Evolutionary conservation across 208 protist species (phyloP).

Genomic region (Acanthamoeba lugdunensis): DNA sequence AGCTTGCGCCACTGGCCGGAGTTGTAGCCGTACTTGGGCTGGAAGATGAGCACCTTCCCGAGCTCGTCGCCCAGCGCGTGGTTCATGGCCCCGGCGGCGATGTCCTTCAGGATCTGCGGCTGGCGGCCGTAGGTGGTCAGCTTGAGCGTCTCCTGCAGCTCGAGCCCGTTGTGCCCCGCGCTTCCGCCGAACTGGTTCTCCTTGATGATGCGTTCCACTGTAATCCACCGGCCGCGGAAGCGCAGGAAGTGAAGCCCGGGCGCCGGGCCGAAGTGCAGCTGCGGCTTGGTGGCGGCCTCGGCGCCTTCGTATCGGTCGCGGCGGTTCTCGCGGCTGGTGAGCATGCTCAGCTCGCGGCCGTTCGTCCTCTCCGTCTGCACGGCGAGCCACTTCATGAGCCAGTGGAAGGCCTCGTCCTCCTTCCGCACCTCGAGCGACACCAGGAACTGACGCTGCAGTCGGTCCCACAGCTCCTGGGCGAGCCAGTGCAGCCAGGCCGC

Average conservation of each 20-base stretch:
- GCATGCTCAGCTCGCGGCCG: slow-evolving; percentile 1
- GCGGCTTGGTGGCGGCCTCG: neutral
- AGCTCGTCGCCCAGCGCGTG: too few species aligned
- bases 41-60: too few species aligned
- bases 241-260: neutral
- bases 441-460: neutral
- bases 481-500: neutral
- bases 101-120: too few species aligned
- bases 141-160: neutral
- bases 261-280: neutral
- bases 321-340: neutral
- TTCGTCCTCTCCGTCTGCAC: neutral
- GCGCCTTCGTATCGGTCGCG: neutral
- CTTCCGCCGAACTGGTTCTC: neutral
- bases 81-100: too few species aligned
- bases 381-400: slow-evolving; percentile 5
- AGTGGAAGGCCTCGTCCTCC: neutral
- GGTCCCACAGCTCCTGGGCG: slow-evolving; percentile 1
- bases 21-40: neutral
- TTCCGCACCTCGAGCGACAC: slow-evolving; percentile 5
- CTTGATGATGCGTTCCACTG: slow-evolving; percentile 29
- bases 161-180: neutral
- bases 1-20: too few species aligned
- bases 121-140: neutral
- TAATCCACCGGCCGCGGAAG: neutral